phyloP scores from a whole-genome alignment of 306 rosid genomes.

The Biancaea sappan region DNA sequence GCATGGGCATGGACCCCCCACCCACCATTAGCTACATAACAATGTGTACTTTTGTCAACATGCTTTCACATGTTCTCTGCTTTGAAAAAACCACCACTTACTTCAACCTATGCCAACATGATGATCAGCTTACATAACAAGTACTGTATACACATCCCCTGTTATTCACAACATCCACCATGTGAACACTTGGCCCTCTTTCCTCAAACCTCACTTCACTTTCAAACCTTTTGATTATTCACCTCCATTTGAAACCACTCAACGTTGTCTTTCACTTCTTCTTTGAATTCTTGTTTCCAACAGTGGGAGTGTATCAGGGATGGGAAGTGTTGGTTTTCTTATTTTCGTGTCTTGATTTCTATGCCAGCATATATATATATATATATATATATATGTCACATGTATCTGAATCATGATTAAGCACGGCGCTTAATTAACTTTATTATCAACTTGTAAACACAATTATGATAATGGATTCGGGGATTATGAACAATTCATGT shows the following conservation, averaged over 20 bases:
- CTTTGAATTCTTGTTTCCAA: not conserved
- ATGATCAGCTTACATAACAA: not conserved
- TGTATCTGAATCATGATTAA: not conserved
- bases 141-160: not conserved
- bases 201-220: not conserved
- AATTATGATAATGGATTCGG: conserved; percentile 8
- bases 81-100: too few relatives aligned
- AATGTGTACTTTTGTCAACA: not conserved
- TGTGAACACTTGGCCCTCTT: not conserved
- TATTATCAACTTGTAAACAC: conserved; percentile 35
- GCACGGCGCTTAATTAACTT: too few relatives aligned
- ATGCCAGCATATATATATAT: too few relatives aligned
- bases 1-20: conserved; percentile 23
- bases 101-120: too few relatives aligned
- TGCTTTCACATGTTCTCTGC: not conserved
- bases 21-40: not conserved
- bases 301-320: too few relatives aligned
- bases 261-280: not conserved
- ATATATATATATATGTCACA: too few relatives aligned
- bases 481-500: not conserved
- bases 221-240: not conserved
- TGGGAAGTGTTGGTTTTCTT: too few relatives aligned
- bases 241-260: not conserved
- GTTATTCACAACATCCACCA: not conserved
- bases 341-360: too few relatives aligned